phyloP scores from a whole-genome alignment of 352 stramenopile species.

The Globisporangium emineosum region DNA sequence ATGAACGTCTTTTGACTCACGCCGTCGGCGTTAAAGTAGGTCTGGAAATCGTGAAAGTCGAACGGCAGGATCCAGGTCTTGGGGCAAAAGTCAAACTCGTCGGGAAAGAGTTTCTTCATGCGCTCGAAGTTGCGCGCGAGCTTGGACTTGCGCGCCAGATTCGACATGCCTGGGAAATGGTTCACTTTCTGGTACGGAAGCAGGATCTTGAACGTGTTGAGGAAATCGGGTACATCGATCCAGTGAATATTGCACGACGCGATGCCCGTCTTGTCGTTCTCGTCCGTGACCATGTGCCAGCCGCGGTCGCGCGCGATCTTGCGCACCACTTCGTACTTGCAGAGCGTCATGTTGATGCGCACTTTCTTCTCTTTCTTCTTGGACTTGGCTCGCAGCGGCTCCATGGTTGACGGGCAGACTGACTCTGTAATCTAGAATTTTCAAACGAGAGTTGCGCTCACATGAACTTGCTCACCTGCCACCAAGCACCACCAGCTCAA shows the following conservation, averaged over 20 bases:
- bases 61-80: slow-evolving; percentile 96
- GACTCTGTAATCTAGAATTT: background rate
- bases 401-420: background rate
- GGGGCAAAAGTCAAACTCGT: slow-evolving; percentile 94
- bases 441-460: background rate
- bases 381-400: background rate
- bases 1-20: slow-evolving; percentile 93
- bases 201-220: slow-evolving; percentile 86
- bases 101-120: slow-evolving; percentile 94
- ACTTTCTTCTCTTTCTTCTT: slow-evolving; percentile 50
- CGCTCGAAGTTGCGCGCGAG: slow-evolving; percentile 94
- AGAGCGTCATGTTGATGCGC: slow-evolving; percentile 71
- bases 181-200: slow-evolving; percentile 94
- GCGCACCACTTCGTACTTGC: slow-evolving; percentile 80
- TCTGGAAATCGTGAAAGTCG: slow-evolving; percentile 91
- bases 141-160: slow-evolving; percentile 93
- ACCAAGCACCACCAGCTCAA: background rate
- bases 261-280: slow-evolving; percentile 62
- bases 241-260: slow-evolving; percentile 91
- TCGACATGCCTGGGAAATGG: slow-evolving; percentile 95
- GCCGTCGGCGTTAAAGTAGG: slow-evolving; percentile 89
- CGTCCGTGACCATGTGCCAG: slow-evolving; percentile 72
- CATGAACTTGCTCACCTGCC: background rate
- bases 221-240: slow-evolving; percentile 93
- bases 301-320: slow-evolving; percentile 73